Evolutionary conservation across 106 monocot genomes (phyloP).

Genomic region (Amphibolis antarctica): DNA sequence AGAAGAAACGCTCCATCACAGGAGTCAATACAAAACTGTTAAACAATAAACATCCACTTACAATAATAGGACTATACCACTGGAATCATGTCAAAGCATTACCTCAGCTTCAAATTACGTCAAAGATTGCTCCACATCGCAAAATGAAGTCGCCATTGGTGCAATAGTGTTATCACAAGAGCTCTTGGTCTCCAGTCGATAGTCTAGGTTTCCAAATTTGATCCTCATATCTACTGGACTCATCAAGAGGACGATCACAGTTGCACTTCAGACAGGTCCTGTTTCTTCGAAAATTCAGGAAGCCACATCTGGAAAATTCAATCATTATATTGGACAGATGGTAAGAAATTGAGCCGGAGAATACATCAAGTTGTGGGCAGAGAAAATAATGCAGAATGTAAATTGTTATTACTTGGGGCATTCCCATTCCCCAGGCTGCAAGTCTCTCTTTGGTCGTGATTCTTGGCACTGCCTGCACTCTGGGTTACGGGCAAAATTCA

Average conservation of each 20-base stretch:
- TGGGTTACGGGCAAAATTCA: conserved; percentile 24
- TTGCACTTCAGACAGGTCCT: conserved; percentile 42
- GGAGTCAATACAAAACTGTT: too few relatives aligned
- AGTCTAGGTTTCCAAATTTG: conserved; percentile 5
- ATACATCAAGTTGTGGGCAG: too few relatives aligned
- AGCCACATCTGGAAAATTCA: conserved; percentile 16
- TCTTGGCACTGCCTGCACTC: conserved; percentile 15
- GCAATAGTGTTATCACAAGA: conserved; percentile 1
- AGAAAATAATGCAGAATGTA: background rate
- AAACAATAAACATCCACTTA: too few relatives aligned
- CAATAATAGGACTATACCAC: too few relatives aligned
- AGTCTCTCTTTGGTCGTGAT: conserved; percentile 6
- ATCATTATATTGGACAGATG: background rate
- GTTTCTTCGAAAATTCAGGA: conserved; percentile 57
- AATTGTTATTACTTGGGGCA: conserved; percentile 13
- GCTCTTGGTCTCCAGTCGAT: background rate
- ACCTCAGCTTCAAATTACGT: too few relatives aligned
- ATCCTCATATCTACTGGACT: conserved; percentile 11
- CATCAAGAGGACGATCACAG: conserved; percentile 23
- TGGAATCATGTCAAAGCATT: too few relatives aligned
- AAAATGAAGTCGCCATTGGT: background rate
- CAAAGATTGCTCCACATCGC: background rate
- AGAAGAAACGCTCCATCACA: too few relatives aligned
- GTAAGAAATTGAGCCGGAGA: background rate
- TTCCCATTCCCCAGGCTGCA: conserved; percentile 30